Evolutionary conservation across 2,329 filamentous ascomycete genomes (phyloP).

Genomic region (Fulvia fulva): DNA sequence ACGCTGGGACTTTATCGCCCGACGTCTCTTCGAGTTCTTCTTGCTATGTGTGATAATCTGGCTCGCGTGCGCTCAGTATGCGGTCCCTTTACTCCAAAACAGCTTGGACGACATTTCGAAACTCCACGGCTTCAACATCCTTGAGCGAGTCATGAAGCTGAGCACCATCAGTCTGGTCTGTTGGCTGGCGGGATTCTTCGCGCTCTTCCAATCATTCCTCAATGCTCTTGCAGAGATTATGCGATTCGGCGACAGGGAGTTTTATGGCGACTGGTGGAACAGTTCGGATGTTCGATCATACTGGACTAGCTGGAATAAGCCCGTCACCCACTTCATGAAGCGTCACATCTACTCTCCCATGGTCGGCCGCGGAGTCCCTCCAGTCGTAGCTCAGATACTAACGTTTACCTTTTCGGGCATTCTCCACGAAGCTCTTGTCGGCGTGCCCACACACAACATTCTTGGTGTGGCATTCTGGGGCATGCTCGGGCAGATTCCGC

Average conservation of each 20-base stretch:
- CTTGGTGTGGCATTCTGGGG: slow-evolving; percentile 84
- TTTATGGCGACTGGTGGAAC: slow-evolving; percentile 99
- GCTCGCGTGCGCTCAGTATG: slow-evolving; percentile 92
- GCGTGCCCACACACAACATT: slow-evolving; percentile 74
- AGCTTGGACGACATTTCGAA: slow-evolving; percentile 81
- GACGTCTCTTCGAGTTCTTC: slow-evolving; percentile 73
- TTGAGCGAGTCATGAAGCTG: slow-evolving; percentile 88
- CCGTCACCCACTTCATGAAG: slow-evolving; percentile 95
- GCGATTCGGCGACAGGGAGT: slow-evolving; percentile 85
- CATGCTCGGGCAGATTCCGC: slow-evolving; percentile 88
- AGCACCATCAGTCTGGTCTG: slow-evolving; percentile 93
- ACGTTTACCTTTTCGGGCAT: slow-evolving; percentile 88
- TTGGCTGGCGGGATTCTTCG: slow-evolving; percentile 97
- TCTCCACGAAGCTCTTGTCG: slow-evolving; percentile 87
- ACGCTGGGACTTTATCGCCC: slow-evolving; percentile 82
- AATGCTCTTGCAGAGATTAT: slow-evolving; percentile 89
- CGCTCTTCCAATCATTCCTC: slow-evolving; percentile 85
- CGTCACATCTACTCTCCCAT: slow-evolving; percentile 88
- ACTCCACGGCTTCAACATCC: slow-evolving; percentile 73
- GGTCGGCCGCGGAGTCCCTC: slow-evolving; percentile 75
- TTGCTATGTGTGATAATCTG: slow-evolving; percentile 77
- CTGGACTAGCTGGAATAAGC: slow-evolving; percentile 97
- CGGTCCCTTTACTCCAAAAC: slow-evolving; percentile 82
- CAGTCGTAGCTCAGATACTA: slow-evolving; percentile 64
- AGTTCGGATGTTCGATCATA: slow-evolving; percentile 78